Percentiles rank a stretch among this genome's conserved stretches.
Evolutionary conservation across 2,329 filamentous ascomycete species (phyloP).

Genomic region (Hymenoscyphus salicellus): DNA sequence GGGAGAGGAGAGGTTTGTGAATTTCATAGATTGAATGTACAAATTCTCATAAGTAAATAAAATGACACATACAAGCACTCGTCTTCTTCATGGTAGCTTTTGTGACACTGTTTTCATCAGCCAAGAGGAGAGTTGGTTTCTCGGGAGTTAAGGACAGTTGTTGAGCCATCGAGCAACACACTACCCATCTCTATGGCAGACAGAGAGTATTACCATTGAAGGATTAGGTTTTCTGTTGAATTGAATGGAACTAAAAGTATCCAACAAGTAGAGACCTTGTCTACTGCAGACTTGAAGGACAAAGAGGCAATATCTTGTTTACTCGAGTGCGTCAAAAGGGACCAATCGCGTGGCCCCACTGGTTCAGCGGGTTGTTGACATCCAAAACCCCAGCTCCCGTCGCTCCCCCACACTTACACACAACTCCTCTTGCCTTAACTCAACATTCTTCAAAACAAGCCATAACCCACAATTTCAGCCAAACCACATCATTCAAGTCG

Average conservation of each 20-base stretch:
- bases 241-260: too few species aligned
- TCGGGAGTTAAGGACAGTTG: too few species aligned
- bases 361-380: slow-evolving; percentile 13
- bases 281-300: not conserved
- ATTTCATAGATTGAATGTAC: slow-evolving; percentile 26
- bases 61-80: too few species aligned
- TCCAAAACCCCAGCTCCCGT: slow-evolving; percentile 6
- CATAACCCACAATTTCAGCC: slow-evolving; percentile 15
- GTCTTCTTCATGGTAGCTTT: too few species aligned
- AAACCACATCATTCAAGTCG: slow-evolving; percentile 36
- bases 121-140: too few species aligned
- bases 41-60: not conserved
- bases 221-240: too few species aligned
- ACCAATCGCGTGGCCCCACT: not conserved
- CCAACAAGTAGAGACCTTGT: too few species aligned
- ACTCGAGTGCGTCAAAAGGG: not conserved
- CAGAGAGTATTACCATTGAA: too few species aligned
- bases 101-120: too few species aligned
- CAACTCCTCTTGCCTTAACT: slow-evolving; percentile 10
- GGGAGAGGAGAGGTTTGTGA: slow-evolving; percentile 66
- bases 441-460: slow-evolving; percentile 10
- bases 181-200: too few species aligned
- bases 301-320: not conserved
- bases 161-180: too few species aligned
- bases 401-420: slow-evolving; percentile 9